Conservation (phyloP, 2,329 filamentous ascomycete genomes). For the Colletotrichum sublineola region DNA sequence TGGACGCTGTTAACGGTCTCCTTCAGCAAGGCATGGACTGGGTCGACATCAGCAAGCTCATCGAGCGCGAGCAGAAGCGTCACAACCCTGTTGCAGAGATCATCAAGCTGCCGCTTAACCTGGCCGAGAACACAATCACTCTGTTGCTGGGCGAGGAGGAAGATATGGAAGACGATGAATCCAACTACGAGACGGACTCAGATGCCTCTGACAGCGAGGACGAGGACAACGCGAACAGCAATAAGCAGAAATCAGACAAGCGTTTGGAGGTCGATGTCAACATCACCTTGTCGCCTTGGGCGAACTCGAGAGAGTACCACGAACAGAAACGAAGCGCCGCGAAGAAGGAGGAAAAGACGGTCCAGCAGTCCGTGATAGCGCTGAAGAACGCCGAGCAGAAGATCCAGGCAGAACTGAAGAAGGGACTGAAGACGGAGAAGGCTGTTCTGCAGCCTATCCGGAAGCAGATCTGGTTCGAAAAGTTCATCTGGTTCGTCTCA, state of each 20-base stretch:
- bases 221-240: slow-evolving; percentile 50
- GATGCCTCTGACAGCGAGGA: slow-evolving; percentile 70
- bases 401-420: slow-evolving; percentile 86
- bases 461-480: slow-evolving; percentile 94
- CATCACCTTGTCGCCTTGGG: slow-evolving; percentile 84
- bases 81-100: slow-evolving; percentile 88
- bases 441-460: slow-evolving; percentile 85
- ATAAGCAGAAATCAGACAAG: slow-evolving; percentile 58
- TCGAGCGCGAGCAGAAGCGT: slow-evolving; percentile 86
- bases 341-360: slow-evolving; percentile 88
- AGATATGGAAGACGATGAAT: slow-evolving; percentile 71
- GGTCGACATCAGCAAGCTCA: slow-evolving; percentile 88
- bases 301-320: slow-evolving; percentile 92
- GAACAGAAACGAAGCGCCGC: slow-evolving; percentile 88
- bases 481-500: slow-evolving; percentile 95
- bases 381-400: slow-evolving; percentile 93
- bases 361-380: slow-evolving; percentile 83
- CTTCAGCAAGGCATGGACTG: slow-evolving; percentile 97
- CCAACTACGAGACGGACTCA: slow-evolving; percentile 75
- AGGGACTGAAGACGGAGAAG: slow-evolving; percentile 92
- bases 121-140: slow-evolving; percentile 91
- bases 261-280: slow-evolving; percentile 85
- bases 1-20: slow-evolving; percentile 92
- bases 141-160: slow-evolving; percentile 80
- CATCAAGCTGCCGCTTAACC: slow-evolving; percentile 88